Percentiles rank a stretch among this genome's conserved stretches.
These are phyloP conservation scores for Capsicum pubescens DNA, from an alignment of 257 asterid species.

Conservation along the genomic window DNA sequence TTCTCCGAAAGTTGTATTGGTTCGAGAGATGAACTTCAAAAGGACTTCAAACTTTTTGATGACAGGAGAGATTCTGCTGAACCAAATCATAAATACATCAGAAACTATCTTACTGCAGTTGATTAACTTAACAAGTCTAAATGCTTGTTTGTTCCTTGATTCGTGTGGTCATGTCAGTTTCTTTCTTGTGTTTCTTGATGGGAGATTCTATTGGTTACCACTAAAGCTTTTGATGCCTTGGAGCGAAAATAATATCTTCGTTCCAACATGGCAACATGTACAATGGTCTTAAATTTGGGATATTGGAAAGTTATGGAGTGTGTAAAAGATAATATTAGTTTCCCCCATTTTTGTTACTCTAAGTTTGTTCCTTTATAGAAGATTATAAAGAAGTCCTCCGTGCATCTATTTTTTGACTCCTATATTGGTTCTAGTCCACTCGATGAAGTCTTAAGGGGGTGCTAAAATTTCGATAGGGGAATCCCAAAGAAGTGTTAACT, in stretches of 20 bases:
- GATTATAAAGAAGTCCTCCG: background rate
- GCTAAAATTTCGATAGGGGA: background rate
- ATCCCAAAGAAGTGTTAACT: slow-evolving; percentile 1
- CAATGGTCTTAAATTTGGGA: background rate
- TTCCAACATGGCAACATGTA: background rate
- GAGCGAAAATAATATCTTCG: background rate
- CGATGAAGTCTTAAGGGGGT: background rate
- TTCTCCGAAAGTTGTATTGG: background rate
- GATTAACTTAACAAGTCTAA: slow-evolving; percentile 2
- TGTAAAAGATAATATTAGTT: background rate
- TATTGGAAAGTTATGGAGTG: background rate
- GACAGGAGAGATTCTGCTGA: slow-evolving; percentile 1
- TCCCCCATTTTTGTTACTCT: background rate
- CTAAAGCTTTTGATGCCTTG: background rate
- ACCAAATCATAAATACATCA: background rate
- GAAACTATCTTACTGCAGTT: background rate
- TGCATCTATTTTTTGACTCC: background rate
- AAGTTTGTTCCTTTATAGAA: background rate
- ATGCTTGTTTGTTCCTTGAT: background rate
- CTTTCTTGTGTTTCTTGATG: slow-evolving; percentile 10
- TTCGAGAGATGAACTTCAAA: background rate
- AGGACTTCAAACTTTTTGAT: background rate
- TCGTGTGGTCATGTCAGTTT: background rate
- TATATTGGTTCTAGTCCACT: background rate
- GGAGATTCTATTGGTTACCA: background rate